Percentiles rank a stretch among this genome's conserved stretches.
These are phyloP conservation scores for Tephrocybe sp. DNA, from an alignment of 768 basidiomycete species.

Conservation along the genomic window DNA sequence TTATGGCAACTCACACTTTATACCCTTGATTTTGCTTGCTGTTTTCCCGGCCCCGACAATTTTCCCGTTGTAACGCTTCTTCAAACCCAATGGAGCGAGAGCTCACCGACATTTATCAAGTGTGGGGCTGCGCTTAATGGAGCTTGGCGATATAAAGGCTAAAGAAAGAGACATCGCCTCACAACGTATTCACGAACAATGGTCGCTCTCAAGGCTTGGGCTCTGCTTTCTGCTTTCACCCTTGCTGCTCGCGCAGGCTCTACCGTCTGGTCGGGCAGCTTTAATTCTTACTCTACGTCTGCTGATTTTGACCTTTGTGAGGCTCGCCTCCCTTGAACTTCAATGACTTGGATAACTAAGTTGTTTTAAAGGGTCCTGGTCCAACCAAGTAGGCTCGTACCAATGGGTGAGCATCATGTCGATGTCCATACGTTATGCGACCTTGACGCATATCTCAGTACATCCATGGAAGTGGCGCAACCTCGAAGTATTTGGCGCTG, in stretches of 20 bases:
- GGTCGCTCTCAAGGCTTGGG: slow-evolving; percentile 27
- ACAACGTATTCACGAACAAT: slow-evolving; percentile 12
- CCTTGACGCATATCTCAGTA: too few species aligned
- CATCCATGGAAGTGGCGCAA: slow-evolving; percentile 55
- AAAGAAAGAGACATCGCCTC: background rate
- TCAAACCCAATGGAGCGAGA: slow-evolving; percentile 24
- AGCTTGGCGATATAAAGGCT: slow-evolving; percentile 11
- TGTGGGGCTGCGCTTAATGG: background rate
- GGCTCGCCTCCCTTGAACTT: slow-evolving; percentile 12
- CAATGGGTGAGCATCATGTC: slow-evolving; percentile 46
- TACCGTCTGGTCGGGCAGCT: slow-evolving; percentile 54
- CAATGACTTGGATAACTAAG: background rate
- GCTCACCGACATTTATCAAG: slow-evolving; percentile 32
- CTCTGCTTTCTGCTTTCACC: slow-evolving; percentile 32
- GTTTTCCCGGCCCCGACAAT: slow-evolving; percentile 37
- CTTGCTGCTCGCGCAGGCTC: slow-evolving; percentile 45
- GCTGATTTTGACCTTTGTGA: slow-evolving; percentile 55
- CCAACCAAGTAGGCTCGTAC: slow-evolving; percentile 51
- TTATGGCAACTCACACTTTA: slow-evolving; percentile 7
- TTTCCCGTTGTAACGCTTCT: slow-evolving; percentile 29
- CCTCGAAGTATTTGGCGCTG: slow-evolving; percentile 53
- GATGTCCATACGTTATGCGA: background rate
- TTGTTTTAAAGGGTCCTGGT: slow-evolving; percentile 48
- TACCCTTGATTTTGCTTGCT: slow-evolving; percentile 9
- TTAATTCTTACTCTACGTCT: slow-evolving; percentile 45